Evolutionary conservation across 345 rosid species (phyloP).

Genomic region (Camelina laxa): DNA sequence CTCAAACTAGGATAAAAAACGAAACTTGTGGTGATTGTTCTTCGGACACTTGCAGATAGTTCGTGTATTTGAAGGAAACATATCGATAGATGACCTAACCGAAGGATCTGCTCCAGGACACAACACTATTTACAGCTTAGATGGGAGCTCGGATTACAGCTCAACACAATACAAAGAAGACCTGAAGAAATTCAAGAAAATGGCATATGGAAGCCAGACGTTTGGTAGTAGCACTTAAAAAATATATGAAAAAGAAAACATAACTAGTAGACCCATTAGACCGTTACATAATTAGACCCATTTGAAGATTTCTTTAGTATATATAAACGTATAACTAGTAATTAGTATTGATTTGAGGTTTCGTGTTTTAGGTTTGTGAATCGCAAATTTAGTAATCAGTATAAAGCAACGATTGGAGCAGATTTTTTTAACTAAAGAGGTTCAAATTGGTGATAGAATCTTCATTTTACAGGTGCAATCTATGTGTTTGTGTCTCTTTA

Average conservation of each 20-base stretch:
- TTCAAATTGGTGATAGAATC: conserved; percentile 80
- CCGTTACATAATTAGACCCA: too few species aligned
- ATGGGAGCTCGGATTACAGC: conserved; percentile 68
- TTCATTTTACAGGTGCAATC: conserved; percentile 81
- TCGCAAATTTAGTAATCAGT: conserved; percentile 87
- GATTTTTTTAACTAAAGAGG: conserved; percentile 96
- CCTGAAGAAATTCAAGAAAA: conserved; percentile 64
- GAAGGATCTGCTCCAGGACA: conserved; percentile 62
- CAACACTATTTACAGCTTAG: conserved; percentile 50
- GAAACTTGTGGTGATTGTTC: not conserved
- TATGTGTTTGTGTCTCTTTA: not conserved
- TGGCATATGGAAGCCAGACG: conserved; percentile 70
- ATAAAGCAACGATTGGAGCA: conserved; percentile 93
- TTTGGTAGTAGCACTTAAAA: conserved; percentile 15
- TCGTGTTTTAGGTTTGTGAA: conserved; percentile 72
- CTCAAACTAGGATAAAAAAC: too few species aligned
- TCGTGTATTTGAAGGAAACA: conserved; percentile 81
- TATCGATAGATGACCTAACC: conserved; percentile 61
- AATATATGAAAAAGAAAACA: too few species aligned
- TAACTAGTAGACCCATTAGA: too few species aligned
- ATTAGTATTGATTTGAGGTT: not conserved
- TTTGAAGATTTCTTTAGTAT: too few species aligned
- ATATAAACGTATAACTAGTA: too few species aligned
- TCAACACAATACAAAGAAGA: conserved; percentile 69
- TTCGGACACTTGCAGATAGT: conserved; percentile 57